Evolutionary conservation across 441 rosid species (phyloP), one percentile per base, ranked within the genome.

Genomic region (Croton laevigatus): DNA sequence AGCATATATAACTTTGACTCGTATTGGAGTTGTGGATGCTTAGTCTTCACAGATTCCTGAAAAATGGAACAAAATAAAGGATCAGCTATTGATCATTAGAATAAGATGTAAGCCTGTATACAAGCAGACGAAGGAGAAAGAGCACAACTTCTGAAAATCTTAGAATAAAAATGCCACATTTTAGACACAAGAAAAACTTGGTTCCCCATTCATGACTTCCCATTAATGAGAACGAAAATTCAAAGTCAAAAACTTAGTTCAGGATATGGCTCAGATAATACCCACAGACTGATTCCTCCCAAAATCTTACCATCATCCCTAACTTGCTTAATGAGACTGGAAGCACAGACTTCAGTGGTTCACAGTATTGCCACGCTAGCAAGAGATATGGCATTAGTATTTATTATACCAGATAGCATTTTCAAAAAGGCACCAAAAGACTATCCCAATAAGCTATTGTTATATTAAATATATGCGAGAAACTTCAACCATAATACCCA

Each of bases 1-100:
- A 91, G 87, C 98, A 89, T 85, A 78, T 95, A 95, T 74, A 95
- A 78, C 82, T 93, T 95, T 37, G 99, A 95, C 83, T 95, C 99
- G 54, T 95, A 95, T 27, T 93, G 97, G 80, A 95, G 98, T 84
- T 95, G 99, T 34, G 99, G 99, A 77, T 95, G 97, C 83, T 86
- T 91, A 65, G 95, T 86, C 86, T 91, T 89, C 71, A 86, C 97
- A 81, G 91, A 72, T 87, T 95, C 99, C 99, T 95, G 80, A 82
- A 77, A 78, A 73, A 74, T 34, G 8, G 57, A 36, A 51, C 52
- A 37, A 59, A 54, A 58, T 57, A 70, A 19, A 22, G 63, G 6
- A 32, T 73, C 70, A 51, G 36, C 45, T 53, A 63, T 55, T 11
- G 5, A 8, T 58, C 49, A 65, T 44, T 20, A 22, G 16, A 19